Evolutionary conservation across 2,329 filamentous ascomycete species (phyloP).

Genomic region (Sporothrix protearum): DNA sequence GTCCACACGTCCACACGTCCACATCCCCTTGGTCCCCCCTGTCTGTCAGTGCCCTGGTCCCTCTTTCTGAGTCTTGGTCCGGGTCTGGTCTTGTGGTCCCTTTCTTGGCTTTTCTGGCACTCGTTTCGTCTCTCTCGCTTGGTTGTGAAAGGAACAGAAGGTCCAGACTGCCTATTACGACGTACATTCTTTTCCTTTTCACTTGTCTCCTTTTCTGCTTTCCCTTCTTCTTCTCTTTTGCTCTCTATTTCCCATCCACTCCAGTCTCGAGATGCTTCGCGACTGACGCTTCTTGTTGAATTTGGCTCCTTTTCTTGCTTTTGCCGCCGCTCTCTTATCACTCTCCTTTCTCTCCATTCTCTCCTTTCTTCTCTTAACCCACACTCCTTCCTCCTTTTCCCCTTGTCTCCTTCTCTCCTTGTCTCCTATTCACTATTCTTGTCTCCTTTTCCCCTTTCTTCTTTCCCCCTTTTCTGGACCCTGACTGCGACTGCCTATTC

Average conservation of each 20-base stretch:
- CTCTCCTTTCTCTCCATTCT: no score
- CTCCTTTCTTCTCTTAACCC: no score
- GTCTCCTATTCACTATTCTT: background rate
- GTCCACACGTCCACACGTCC: no score
- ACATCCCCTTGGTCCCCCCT: background rate
- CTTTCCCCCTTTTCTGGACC: background rate
- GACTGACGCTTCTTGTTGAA: background rate
- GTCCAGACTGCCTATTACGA: background rate
- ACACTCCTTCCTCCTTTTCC: background rate
- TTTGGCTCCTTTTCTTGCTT: background rate
- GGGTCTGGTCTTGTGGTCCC: no score
- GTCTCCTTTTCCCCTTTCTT: background rate
- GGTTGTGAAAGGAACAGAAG: background rate
- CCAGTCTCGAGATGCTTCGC: background rate
- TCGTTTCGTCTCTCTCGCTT: background rate
- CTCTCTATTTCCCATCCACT: background rate
- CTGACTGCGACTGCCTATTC: background rate
- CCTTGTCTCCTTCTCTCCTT: background rate
- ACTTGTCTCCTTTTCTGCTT: background rate
- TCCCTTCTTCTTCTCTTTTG: background rate
- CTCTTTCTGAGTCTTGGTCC: background rate
- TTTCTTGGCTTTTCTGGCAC: background rate
- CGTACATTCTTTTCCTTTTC: no score
- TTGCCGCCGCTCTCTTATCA: background rate
- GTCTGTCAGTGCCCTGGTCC: background rate